phyloP scores from a whole-genome alignment of 1,139 yeast genomes.

The Yamadazyma triangularis region DNA sequence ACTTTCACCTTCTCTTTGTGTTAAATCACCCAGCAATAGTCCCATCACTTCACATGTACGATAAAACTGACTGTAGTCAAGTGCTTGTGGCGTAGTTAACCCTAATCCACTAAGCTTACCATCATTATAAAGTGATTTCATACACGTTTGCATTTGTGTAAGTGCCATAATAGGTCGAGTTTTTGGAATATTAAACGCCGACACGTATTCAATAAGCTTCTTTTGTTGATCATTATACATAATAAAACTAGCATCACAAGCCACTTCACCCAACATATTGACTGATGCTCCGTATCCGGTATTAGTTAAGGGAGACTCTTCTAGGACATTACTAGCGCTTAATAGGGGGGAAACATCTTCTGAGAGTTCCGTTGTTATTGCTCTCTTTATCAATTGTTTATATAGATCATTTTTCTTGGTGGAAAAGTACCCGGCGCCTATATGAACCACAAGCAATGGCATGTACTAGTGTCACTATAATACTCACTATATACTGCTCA shows the following conservation, averaged over 20 bases:
- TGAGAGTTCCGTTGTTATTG: constrained; percentile 12
- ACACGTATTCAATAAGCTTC: constrained; percentile 12
- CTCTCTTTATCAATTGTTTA: constrained; percentile 17
- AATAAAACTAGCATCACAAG: constrained; percentile 48
- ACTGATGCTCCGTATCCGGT: constrained; percentile 57
- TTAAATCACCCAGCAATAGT: no score
- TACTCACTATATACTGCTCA: no score
- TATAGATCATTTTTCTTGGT: constrained; percentile 13
- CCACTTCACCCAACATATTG: constrained; percentile 42
- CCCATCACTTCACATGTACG: neutral
- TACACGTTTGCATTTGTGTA: constrained; percentile 13
- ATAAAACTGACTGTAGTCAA: constrained; percentile 7
- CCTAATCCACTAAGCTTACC: constrained; percentile 14
- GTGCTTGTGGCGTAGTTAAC: constrained; percentile 22
- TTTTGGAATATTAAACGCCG: constrained; percentile 21
- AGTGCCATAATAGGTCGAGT: constrained; percentile 21
- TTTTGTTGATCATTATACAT: constrained; percentile 3
- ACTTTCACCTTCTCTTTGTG: neutral
- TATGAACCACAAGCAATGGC: constrained; percentile 23
- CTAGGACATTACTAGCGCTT: constrained; percentile 29
- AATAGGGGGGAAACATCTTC: constrained; percentile 5
- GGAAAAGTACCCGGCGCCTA: constrained; percentile 40
- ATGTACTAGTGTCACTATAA: no score
- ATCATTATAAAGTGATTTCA: constrained; percentile 12
- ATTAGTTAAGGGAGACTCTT: constrained; percentile 44